These are phyloP conservation scores for Diaporthe nobilis DNA, from an alignment of 2,329 filamentous ascomycete species.

Conservation along the genomic window DNA sequence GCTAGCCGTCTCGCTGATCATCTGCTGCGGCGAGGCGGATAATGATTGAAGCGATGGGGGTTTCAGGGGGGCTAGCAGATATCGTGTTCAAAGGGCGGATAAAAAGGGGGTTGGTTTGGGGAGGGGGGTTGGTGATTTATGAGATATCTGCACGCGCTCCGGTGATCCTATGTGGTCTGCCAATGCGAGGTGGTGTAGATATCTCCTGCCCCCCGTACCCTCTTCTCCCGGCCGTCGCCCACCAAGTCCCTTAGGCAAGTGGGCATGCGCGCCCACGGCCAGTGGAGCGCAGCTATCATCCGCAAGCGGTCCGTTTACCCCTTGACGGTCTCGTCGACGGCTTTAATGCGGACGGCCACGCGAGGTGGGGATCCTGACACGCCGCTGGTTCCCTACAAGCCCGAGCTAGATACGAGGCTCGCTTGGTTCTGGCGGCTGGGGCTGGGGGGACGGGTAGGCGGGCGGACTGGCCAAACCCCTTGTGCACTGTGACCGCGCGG, in stretches of 20 bases:
- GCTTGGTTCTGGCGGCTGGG: neutral
- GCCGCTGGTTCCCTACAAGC: no score
- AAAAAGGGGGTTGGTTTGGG: neutral
- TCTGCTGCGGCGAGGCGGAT: constrained; percentile 30
- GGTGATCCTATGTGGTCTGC: neutral
- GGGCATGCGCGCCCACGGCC: neutral
- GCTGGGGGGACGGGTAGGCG: no score
- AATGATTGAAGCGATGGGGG: neutral
- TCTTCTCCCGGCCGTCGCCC: neutral
- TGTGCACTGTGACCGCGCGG: neutral
- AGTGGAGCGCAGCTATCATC: neutral
- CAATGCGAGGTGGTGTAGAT: neutral
- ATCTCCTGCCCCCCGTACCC: neutral
- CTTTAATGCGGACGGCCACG: neutral
- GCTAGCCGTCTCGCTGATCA: constrained; percentile 55
- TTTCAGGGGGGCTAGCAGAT: no score
- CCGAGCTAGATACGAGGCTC: neutral
- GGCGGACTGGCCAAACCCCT: neutral
- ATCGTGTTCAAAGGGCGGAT: no score
- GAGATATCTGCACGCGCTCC: neutral
- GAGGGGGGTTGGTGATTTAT: no score
- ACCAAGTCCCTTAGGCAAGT: neutral
- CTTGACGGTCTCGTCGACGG: neutral
- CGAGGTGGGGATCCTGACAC: neutral
- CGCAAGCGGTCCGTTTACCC: neutral